phyloP scores from a whole-genome alignment of 306 rosid species.

The Quercus engelmannii region DNA sequence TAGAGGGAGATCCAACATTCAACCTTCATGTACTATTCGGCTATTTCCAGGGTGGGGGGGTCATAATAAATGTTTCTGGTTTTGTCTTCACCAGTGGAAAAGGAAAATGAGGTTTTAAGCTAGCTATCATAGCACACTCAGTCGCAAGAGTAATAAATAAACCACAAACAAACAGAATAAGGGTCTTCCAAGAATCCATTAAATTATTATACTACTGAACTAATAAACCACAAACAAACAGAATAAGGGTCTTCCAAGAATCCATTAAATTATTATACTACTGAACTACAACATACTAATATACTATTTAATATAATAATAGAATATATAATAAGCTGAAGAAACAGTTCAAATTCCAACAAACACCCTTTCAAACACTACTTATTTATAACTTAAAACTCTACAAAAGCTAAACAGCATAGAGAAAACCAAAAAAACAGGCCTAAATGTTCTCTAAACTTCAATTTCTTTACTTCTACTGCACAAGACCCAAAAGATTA shows the following conservation, averaged over 20 bases:
- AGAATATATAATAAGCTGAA: background rate
- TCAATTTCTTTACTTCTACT: background rate
- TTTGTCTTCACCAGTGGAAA: background rate
- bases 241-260: background rate
- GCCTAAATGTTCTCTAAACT: background rate
- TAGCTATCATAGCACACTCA: background rate
- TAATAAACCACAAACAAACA: background rate
- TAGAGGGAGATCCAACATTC: background rate
- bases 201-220: background rate
- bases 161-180: background rate
- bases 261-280: background rate
- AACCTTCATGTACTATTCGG: background rate
- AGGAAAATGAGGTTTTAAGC: background rate
- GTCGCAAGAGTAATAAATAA: background rate
- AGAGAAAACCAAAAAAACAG: background rate
- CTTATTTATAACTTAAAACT: constrained; percentile 5
- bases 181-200: background rate
- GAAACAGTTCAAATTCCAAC: background rate
- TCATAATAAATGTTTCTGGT: background rate
- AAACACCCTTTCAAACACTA: background rate
- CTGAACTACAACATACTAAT: background rate
- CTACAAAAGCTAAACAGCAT: constrained; percentile 2
- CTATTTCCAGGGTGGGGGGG: background rate
- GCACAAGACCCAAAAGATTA: constrained; percentile 18
- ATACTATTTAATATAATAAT: background rate